Percentiles rank a stretch among this genome's conserved stretches.
phyloP scores from a whole-genome alignment of 2,329 filamentous ascomycete species.

The Amauroascus niger region DNA sequence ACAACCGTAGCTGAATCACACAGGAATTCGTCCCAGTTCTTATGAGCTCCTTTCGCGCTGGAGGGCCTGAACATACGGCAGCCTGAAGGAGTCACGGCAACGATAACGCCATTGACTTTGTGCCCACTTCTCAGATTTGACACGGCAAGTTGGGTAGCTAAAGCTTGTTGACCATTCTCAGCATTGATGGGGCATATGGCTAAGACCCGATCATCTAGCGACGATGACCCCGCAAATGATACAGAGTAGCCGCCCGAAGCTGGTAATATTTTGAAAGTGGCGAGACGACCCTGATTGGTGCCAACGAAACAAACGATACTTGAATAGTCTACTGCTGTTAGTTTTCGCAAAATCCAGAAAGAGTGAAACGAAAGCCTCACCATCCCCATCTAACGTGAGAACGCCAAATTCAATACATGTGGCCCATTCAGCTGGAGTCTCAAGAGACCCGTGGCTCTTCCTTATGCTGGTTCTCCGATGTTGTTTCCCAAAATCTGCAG shows the following conservation, averaged over 20 bases:
- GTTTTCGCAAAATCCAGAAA: neutral
- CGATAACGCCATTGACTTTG: conserved; percentile 68
- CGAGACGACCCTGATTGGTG: conserved; percentile 71
- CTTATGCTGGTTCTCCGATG: conserved; percentile 65
- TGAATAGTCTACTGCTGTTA: conserved; percentile 57
- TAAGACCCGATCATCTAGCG: conserved; percentile 60
- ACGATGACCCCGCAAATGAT: conserved; percentile 57
- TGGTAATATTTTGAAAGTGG: conserved; percentile 84
- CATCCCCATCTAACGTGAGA: conserved; percentile 85
- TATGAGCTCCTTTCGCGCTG: conserved; percentile 78
- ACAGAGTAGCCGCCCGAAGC: conserved; percentile 62
- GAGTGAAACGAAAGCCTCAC: conserved; percentile 25
- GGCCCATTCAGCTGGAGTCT: conserved; percentile 58
- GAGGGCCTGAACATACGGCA: conserved; percentile 83
- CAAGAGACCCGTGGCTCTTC: conserved; percentile 43
- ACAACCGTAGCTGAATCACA: conserved; percentile 74
- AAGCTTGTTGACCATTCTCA: conserved; percentile 64
- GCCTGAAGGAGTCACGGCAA: conserved; percentile 64
- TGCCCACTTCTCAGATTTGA: conserved; percentile 64
- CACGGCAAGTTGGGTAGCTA: conserved; percentile 65
- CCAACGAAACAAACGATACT: conserved; percentile 89
- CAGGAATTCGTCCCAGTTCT: conserved; percentile 71
- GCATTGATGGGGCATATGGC: conserved; percentile 69
- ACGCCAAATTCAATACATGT: conserved; percentile 83
- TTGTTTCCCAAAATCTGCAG: conserved; percentile 64